Base-by-base conservation (phyloP, 2,329 filamentous ascomycete genomes). In the Huntiella omanensis region DNA sequence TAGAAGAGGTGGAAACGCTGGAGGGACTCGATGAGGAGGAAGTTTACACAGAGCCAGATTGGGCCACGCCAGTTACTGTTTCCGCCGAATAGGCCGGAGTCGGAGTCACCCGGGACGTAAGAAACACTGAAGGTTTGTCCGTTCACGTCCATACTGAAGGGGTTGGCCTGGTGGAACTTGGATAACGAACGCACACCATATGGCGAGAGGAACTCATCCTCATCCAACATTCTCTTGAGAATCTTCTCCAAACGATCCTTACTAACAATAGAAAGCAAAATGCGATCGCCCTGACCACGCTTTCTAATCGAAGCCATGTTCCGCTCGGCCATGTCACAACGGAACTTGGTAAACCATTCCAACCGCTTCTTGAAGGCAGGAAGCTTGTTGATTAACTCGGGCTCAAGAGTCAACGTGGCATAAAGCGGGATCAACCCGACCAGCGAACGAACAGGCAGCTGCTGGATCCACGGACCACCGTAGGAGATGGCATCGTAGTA, bases 401-500 rank as follows among this genome's bases (percentile, higher is more conserved):
- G 91, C 62, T 96, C 91, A 8, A 96, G 69, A 0, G 91, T 96
- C 51, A 92, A 68, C 2, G 87, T 92, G 5, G 86, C 86, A 58
- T 92, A 96, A 8, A 96, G 73, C 1, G 88, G 88, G 52, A 96
- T 96, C 49, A 96, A 67, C 8, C 91, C 88, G 45, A 96, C 88
- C 5, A 96, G 73, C 12, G 88, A 96, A 49, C 86, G 73, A 45
- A 96, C 84, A 1, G 85, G 87, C 57, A 96, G 73, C 61, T 95
- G 87, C 57, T 95, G 84, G 45, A 83, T 83, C 79, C 80, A 93
- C 5, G 87, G 87, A 6, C 86, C 86, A 43, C 88, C 88, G 76
- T 85, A 96, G 1, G 87, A 92, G 53, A 96, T 96, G 19, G 88
- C 88, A 64, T 96, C 88, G 59, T 96, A 96, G 70, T 96, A 96